A percentile compares a stretch with the other conserved stretches of the same genome.
These are phyloP conservation scores for Brassica balearica DNA, from an alignment of 441 rosid species.

Conservation along the genomic window DNA sequence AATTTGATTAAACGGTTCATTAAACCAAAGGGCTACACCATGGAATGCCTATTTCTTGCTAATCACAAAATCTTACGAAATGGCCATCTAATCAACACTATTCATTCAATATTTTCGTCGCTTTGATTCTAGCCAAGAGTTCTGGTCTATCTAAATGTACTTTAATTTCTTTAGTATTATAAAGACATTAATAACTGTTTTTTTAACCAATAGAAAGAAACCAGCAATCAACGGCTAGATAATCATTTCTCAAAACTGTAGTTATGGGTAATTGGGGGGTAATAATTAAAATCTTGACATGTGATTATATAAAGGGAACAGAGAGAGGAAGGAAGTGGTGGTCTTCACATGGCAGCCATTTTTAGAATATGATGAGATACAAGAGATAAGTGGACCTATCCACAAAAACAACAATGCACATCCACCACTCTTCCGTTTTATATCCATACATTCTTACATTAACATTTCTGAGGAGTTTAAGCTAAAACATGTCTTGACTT, in stretches of 20 bases:
- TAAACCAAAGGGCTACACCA: not conserved
- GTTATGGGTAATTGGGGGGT: constrained; percentile 32
- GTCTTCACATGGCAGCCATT: constrained; percentile 42
- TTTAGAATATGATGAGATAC: constrained; percentile 37
- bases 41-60: not conserved
- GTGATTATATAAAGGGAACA: constrained; percentile 26
- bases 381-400: constrained; percentile 35
- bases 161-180: not conserved
- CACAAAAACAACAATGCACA: constrained; percentile 28
- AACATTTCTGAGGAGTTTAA: not conserved
- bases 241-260: constrained; percentile 32
- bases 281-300: constrained; percentile 25
- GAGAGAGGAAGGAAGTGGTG: constrained; percentile 22
- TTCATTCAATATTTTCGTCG: not conserved
- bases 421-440: constrained; percentile 21
- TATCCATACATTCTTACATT: constrained; percentile 10
- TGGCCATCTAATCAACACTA: not conserved
- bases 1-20: not conserved
- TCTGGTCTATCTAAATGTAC: constrained; percentile 9
- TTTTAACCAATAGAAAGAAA: constrained; percentile 25
- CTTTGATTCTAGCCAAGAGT: not conserved
- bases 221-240: constrained; percentile 29
- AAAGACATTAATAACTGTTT: not conserved
- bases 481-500: constrained; percentile 25
- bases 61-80: not conserved